Conservation (phyloP, 768 basidiomycete species). For the Dacryopinax primogenitus region DNA sequence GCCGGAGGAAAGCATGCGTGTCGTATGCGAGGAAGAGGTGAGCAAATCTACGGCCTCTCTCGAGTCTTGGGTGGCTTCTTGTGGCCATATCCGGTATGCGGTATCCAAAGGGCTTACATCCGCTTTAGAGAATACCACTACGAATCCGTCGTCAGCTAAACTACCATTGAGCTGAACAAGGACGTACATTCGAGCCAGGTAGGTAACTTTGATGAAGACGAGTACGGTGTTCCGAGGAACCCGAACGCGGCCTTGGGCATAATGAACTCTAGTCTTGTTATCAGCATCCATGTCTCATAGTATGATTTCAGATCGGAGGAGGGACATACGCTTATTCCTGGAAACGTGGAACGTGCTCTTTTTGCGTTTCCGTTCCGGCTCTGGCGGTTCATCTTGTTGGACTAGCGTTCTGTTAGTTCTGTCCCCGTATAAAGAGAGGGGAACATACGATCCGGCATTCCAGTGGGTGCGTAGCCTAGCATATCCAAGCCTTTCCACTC, state of each 20-base stretch:
- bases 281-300: neutral
- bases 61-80: neutral
- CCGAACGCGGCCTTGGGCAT: conserved; percentile 2
- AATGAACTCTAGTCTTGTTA: neutral
- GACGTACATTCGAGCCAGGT: neutral
- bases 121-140: neutral
- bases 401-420: neutral
- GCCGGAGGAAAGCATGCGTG: neutral
- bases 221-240: neutral
- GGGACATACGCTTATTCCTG: neutral
- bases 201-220: neutral
- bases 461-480: neutral
- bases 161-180: neutral
- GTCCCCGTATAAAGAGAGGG: neutral
- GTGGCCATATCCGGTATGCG: conserved; percentile 3
- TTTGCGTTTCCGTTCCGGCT: neutral
- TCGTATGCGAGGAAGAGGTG: neutral
- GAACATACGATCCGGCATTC: neutral
- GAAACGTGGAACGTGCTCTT: neutral
- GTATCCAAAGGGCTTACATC: neutral
- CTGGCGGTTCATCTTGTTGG: neutral
- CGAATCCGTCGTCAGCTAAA: neutral
- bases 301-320: neutral
- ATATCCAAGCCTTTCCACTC: neutral
- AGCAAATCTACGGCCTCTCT: neutral